Percentiles rank a stretch among this genome's conserved stretches.
phyloP scores from a whole-genome alignment of 177 flowering plant genomes.

The Telopea speciosissima region DNA sequence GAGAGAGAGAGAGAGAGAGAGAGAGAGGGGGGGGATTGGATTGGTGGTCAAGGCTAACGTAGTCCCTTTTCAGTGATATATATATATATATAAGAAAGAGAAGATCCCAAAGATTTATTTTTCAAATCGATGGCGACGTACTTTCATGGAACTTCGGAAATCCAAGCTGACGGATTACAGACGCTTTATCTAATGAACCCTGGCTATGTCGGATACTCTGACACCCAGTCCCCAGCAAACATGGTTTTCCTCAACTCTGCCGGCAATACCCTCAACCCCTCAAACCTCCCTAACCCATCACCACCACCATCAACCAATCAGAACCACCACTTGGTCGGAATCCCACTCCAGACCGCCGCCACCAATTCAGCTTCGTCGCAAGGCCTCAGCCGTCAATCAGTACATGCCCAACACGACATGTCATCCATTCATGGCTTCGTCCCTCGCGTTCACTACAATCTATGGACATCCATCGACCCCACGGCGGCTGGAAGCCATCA shows the following conservation, averaged over 20 bases:
- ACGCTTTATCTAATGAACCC: conserved; percentile 91
- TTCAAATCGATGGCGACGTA: conserved; percentile 64
- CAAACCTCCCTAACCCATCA: conserved; percentile 19
- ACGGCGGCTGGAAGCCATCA: conserved; percentile 14
- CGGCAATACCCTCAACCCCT: conserved; percentile 20
- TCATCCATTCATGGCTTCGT: conserved; percentile 44
- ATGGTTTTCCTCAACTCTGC: conserved; percentile 45
- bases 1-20: not conserved
- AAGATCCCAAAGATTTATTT: not conserved
- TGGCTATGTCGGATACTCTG: conserved; percentile 53
- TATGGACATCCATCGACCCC: conserved; percentile 46
- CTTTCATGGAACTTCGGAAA: conserved; percentile 71
- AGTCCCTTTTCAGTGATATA: conserved; percentile 22
- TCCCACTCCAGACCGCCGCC: conserved; percentile 33
- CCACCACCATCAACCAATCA: conserved; percentile 10
- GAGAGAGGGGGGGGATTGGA: no score
- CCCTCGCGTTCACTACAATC: conserved; percentile 51
- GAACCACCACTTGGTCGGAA: conserved; percentile 53
- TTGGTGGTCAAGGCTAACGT: conserved; percentile 17
- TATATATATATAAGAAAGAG: not conserved
- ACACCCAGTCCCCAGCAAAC: conserved; percentile 34
- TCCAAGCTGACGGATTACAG: conserved; percentile 67
- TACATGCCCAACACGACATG: conserved; percentile 30
- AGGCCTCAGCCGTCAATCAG: conserved; percentile 23
- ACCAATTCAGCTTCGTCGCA: conserved; percentile 9